These are phyloP conservation scores for Volvariella surrecta DNA, from an alignment of 1,284 basidiomycete species.

Conservation along the genomic window DNA sequence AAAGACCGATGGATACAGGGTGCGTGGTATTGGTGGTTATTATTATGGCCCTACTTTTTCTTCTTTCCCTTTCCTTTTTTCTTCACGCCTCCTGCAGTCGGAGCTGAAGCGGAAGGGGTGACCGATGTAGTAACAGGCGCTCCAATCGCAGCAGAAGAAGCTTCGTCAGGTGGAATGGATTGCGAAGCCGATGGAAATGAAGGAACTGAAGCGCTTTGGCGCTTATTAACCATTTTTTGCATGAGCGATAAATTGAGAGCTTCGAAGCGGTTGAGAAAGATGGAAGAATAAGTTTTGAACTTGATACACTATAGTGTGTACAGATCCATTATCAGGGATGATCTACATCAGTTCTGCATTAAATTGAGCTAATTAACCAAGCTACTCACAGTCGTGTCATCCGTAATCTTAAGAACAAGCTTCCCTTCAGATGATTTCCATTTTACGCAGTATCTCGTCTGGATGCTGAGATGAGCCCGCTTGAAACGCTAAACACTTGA, in stretches of 20 bases:
- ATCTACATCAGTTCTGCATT: not conserved
- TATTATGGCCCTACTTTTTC: slow-evolving; percentile 20
- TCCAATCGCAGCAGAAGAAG: slow-evolving; percentile 15
- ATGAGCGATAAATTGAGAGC: slow-evolving; percentile 77
- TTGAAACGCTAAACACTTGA: not conserved
- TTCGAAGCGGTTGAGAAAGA: slow-evolving; percentile 94
- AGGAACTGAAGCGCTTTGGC: slow-evolving; percentile 14
- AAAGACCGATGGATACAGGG: no score
- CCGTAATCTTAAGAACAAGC: slow-evolving; percentile 86
- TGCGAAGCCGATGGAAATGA: slow-evolving; percentile 10
- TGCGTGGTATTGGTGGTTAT: no score
- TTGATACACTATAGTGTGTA: slow-evolving; percentile 75
- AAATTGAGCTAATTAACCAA: not conserved
- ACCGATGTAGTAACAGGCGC: slow-evolving; percentile 12
- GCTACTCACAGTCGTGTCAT: slow-evolving; percentile 72
- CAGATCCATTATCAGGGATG: not conserved
- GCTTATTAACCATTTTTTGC: slow-evolving; percentile 71
- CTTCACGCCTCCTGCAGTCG: slow-evolving; percentile 26
- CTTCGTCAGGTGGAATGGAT: slow-evolving; percentile 13
- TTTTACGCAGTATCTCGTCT: slow-evolving; percentile 87
- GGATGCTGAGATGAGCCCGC: slow-evolving; percentile 6
- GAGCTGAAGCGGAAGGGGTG: slow-evolving; percentile 16
- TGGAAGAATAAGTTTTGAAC: slow-evolving; percentile 88
- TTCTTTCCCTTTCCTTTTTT: slow-evolving; percentile 36
- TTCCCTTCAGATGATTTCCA: slow-evolving; percentile 78